Base-by-base conservation (phyloP, 768 basidiomycete species). In the Auricularia auricula-judae region DNA sequence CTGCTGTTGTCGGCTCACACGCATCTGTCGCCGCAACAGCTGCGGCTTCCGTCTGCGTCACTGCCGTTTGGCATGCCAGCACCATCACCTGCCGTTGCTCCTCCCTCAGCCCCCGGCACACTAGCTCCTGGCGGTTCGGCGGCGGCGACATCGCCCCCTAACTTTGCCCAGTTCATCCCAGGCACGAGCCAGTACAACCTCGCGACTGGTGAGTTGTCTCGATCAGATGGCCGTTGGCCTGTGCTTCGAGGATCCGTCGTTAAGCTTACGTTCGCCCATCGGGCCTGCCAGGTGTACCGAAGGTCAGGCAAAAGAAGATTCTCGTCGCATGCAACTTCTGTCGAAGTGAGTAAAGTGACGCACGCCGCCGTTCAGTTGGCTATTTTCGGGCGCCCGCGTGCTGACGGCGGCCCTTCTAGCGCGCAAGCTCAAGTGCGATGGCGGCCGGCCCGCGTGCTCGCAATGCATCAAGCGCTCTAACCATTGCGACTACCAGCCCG, bases 261-360 rank as follows among this genome's bases (percentile, higher is more conserved):
- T 29, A 59, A 59, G 56, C 56, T 59, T 14, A 59, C 56, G 34
- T 14, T 5, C 56, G 56, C 39, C 39, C 23, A 33, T 29, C 56
- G 34, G 56, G 56, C 56, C 56, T 59, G 14, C 56, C 56, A 29
- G 56, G 56, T 59, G 56, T 59, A 23, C 56, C 56, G 34, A 86
- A 87, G 68, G 83, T 83, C 68, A 82, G 88, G 65, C 83, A 86
- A 63, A 91, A 91, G 79, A 91, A 93, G 76, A 92, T 92, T 63
- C 90, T 87, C 23, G 89, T 92, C 56, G 91, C 91, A 44, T 93
- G 91, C 78, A 91, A 93, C 74, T 93, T 93, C 74, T 93, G 91
- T 77, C 87, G 91, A 67, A 91, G 91, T 91, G 74, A 76, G 89
- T 81, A 56, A 51, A 12, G n/a, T 63, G 39, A 42, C 39, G 39